These are phyloP conservation scores for Penicillium oxalicum DNA, from an alignment of 2,329 filamentous ascomycete species.

Conservation along the genomic window DNA sequence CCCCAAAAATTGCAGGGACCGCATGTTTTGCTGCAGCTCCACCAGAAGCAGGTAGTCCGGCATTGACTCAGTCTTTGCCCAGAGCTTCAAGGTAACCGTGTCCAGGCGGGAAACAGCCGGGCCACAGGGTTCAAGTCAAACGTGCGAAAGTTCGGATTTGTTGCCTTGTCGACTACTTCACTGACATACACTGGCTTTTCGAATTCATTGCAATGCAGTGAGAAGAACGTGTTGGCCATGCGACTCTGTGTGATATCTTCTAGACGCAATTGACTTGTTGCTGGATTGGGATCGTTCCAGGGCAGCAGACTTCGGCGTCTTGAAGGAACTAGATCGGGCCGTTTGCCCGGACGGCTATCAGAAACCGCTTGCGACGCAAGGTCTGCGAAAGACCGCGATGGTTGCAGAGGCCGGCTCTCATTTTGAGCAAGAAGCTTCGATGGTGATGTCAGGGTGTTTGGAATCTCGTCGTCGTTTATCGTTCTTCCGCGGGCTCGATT, in stretches of 20 bases:
- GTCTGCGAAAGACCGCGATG: conserved; percentile 56
- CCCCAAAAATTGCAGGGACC: conserved; percentile 71
- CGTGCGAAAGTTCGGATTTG: conserved; percentile 83
- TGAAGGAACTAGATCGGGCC: conserved; percentile 17
- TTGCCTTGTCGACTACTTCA: conserved; percentile 70
- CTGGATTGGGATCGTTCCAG: conserved; percentile 56
- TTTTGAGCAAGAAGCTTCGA: conserved; percentile 57
- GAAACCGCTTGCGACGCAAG: conserved; percentile 33
- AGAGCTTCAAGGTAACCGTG: conserved; percentile 63
- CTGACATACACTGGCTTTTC: conserved; percentile 82
- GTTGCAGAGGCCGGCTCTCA: conserved; percentile 46
- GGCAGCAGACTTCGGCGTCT: conserved; percentile 57
- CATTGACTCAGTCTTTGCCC: conserved; percentile 57
- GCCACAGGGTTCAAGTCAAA: conserved; percentile 66
- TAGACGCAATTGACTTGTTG: conserved; percentile 64
- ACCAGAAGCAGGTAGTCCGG: conserved; percentile 59
- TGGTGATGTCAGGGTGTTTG: conserved; percentile 60
- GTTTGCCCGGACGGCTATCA: conserved; percentile 14
- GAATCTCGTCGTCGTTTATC: conserved; percentile 69
- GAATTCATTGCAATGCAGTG: conserved; percentile 63
- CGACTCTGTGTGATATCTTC: conserved; percentile 65
- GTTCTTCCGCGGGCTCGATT: conserved; percentile 52
- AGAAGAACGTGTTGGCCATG: conserved; percentile 85
- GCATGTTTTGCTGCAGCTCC: conserved; percentile 65
- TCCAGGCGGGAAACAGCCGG: conserved; percentile 61